Evolutionary conservation across 371 early-diverging fungal species (phyloP).

Genomic region (Mortierella polycephala): DNA sequence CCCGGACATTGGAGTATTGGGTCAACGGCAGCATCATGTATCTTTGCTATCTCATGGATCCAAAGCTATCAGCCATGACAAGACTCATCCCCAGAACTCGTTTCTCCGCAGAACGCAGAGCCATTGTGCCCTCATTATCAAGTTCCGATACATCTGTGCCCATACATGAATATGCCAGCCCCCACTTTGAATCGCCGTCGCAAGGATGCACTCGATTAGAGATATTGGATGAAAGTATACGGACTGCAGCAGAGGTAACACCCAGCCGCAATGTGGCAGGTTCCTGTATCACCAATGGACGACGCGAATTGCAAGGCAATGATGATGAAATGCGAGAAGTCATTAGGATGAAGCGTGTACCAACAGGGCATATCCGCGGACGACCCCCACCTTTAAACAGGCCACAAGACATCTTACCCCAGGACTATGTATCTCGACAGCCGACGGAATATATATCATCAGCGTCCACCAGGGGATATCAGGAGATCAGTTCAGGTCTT

Average conservation of each 20-base stretch:
- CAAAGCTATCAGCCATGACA: constrained; percentile 21
- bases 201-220: not conserved
- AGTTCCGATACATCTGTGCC: not conserved
- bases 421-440: not conserved
- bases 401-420: not conserved
- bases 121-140: not conserved
- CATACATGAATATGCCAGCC: not conserved
- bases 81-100: constrained; percentile 3
- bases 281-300: not conserved
- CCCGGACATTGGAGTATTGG: constrained; percentile 49
- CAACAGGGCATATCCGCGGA: constrained; percentile 30
- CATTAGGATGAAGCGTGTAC: constrained; percentile 24
- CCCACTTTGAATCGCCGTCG: too few species aligned
- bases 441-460: not conserved
- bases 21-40: constrained; percentile 35
- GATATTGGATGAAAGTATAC: too few species aligned
- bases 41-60: constrained; percentile 42
- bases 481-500: not conserved
- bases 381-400: constrained; percentile 34
- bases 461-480: not conserved
- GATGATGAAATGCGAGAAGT: not conserved
- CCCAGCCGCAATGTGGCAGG: not conserved
- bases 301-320: not conserved
- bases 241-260: not conserved
- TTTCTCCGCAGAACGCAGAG: too few species aligned